Evolutionary conservation across 768 basidiomycete species (phyloP), one percentile per base, ranked within the genome.

Genomic region (Trametes meyenii): DNA sequence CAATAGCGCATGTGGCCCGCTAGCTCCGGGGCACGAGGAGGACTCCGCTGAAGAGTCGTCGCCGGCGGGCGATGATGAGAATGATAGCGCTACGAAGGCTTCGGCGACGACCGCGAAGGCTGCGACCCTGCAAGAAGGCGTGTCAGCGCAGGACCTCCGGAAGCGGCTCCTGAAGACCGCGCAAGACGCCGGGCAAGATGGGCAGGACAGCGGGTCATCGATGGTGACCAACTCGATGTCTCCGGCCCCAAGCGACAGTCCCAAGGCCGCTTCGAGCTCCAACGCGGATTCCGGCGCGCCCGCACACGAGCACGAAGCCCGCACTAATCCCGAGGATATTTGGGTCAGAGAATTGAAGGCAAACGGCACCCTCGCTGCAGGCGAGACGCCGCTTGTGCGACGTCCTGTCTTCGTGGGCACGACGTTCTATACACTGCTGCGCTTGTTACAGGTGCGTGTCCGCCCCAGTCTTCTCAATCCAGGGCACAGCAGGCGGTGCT

Each of bases 401-500:
- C 83, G 74, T 55, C 81, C 89, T 10, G 92, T 98, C 75, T 98
- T 96, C 75, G 85, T 85, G 60, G 97, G 98, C 76, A 94, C 92
- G 49, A 90, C 93, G 21, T 92, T 94, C 72, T 99, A 98, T 76
- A 91, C 91, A 7, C 73, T 98, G 53, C 72, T 98, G 66, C 88
- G 97, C 51, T 77, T 96, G 54, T 72, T 98, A 51, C 94, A 99
- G 88, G 96, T 84, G 55, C 65, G 78, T 85, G 55, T 48, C 69
- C n/a, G 39, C 33, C 50, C 21, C 5, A 33, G 19, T 24, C 17
- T 61, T 54, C 61, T 50, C 43, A 29, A 24, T 29, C n/a, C 43
- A 60, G 14, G 13, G 33, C 48, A 55, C 55, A 17, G 5, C 71
- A 62, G 17, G 29, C 46, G 38, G 45, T 40, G 51, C 61, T 62